These are phyloP conservation scores for Waltiozyma solani DNA, from an alignment of 1,139 yeast genomes.

Conservation along the genomic window DNA sequence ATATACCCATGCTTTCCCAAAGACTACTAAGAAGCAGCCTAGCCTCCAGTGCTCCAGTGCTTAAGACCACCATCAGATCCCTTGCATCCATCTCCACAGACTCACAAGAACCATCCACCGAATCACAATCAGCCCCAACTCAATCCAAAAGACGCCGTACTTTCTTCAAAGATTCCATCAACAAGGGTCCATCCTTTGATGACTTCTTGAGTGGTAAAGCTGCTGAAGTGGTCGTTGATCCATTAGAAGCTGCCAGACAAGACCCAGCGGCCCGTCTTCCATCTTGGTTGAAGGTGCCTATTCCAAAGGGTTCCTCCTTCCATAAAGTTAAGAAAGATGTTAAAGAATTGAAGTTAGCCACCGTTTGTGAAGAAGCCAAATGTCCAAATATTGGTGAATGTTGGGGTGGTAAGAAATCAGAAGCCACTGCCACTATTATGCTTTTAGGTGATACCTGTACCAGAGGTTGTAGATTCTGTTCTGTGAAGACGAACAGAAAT, in stretches of 20 bases:
- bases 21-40: conserved; percentile 6
- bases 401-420: conserved; percentile 96
- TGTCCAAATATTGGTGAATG: conserved; percentile 99
- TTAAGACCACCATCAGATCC: conserved; percentile 6
- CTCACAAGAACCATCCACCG: conserved; percentile 1
- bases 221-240: conserved; percentile 50
- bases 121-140: conserved; percentile 3
- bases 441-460: conserved; percentile 97
- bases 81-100: conserved; percentile 11
- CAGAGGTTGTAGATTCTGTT: conserved; percentile 95
- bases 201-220: conserved; percentile 84
- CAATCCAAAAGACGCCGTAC: conserved; percentile 41
- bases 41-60: conserved; percentile 4
- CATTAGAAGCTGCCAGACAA: conserved; percentile 57
- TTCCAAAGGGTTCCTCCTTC: conserved; percentile 84
- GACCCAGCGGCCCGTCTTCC: conserved; percentile 45
- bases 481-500: conserved; percentile 82
- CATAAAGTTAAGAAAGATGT: conserved; percentile 78
- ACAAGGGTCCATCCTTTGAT: conserved; percentile 87
- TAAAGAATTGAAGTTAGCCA: conserved; percentile 77
- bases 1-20: conserved; percentile 10
- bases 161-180: conserved; percentile 58
- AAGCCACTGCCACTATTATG: conserved; percentile 99
- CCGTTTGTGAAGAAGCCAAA: conserved; percentile 97
- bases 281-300: conserved; percentile 88